Base-by-base conservation (phyloP, 768 basidiomycete species). In the Amanita brunnescens region DNA sequence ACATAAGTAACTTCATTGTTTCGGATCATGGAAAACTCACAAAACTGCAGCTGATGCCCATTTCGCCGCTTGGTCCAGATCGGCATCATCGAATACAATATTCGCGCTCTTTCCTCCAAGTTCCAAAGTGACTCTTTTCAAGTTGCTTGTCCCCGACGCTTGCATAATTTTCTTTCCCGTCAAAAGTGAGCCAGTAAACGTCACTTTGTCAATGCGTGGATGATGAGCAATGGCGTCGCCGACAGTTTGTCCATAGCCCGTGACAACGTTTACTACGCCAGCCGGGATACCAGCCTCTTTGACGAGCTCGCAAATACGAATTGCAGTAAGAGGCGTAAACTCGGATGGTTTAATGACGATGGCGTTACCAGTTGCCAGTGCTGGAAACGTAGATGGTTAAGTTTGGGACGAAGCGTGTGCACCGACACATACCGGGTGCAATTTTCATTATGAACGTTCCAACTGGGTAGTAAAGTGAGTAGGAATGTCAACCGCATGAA, bases 101-200 rank as follows among this genome's bases (percentile, higher is more conserved):
- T 69, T 78, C 0, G 83, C 83, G 53, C 75, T 80, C 73, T 89
- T 87, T 32, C 86, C 87, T 13, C 89, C 89, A 20, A 91, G 74
- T 66, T 91, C 89, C 29, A 91, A 78, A 1, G 87, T 87, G 47
- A 89, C 83, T 52, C 78, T 79, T 71, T 95, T 96, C 59, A 96
- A 63, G 62, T 95, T 96, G 26, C 79, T 80, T 64, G 82, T 80
- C 1, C 88, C 79, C 2, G 91, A 78, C 2, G 87, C 85, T 58
- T 88, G 80, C 74, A 91, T 73, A 61, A 95, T 75, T 58, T 81
- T 83, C 9, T 89, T 77, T 7, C 93, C 92, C 20, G 83, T 79
- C 35, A 83, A 69, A 1, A 88, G 89, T 53, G 84, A 86, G 2
- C 91, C 91, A 0, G 92, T 95, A 71, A 95, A 94, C 0, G 90